phyloP scores from a whole-genome alignment of 441 rosid genomes.

The Flueggea neowawraea region DNA sequence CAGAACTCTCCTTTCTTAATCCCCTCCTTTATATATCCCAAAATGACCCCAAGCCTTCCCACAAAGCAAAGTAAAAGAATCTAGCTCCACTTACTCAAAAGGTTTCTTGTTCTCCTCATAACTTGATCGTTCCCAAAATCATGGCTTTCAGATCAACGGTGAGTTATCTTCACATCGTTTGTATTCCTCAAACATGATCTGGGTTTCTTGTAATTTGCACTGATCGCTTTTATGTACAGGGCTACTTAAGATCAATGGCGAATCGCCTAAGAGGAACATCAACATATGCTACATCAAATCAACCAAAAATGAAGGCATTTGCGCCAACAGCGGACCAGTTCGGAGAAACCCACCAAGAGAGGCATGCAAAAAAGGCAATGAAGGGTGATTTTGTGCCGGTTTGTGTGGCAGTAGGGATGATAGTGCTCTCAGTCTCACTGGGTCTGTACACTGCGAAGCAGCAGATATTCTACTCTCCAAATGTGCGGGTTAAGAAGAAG shows the following conservation, averaged over 20 bases:
- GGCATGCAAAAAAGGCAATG: neutral
- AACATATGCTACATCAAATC: constrained; percentile 30
- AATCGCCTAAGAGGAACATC: constrained; percentile 21
- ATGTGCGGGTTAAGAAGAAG: constrained; percentile 60
- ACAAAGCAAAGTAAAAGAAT: neutral
- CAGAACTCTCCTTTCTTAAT: constrained; percentile 21
- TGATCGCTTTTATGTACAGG: constrained; percentile 14
- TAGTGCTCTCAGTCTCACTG: constrained; percentile 33
- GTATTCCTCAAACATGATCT: neutral
- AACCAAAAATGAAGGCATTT: constrained; percentile 29
- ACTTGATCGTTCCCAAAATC: neutral
- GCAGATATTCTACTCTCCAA: constrained; percentile 49
- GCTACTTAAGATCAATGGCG: constrained; percentile 25
- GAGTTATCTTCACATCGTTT: constrained; percentile 2
- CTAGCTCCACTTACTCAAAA: neutral
- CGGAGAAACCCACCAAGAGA: constrained; percentile 1
- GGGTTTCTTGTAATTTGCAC: neutral
- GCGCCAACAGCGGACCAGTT: constrained; percentile 23
- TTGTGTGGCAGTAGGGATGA: constrained; percentile 54
- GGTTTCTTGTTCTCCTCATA: neutral
- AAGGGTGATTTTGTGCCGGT: constrained; percentile 50
- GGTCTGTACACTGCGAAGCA: constrained; percentile 58
- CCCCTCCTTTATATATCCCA: constrained; percentile 13
- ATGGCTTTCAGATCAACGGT: constrained; percentile 50
- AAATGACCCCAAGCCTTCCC: neutral